Base-by-base conservation (phyloP, 2,329 filamentous ascomycete genomes). In the Colletotrichum australisinense region DNA sequence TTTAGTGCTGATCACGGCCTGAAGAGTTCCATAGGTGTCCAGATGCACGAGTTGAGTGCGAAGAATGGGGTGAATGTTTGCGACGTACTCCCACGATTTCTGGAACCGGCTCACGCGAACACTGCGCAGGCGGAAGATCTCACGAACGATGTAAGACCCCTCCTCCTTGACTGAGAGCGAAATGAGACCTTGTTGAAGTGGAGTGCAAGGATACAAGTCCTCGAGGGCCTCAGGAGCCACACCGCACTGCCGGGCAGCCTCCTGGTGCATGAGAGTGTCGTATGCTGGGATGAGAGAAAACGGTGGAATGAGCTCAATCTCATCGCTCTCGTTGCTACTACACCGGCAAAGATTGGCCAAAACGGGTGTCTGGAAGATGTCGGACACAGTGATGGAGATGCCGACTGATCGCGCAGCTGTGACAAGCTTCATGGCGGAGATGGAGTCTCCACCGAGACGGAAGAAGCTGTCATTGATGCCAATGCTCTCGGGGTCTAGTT, bases 131-230 rank as follows among this genome's bases (percentile, higher is more conserved):
- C 57, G 26, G 57, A 32, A 60, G n/a, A 19, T 28, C 28, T 32
- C 28, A 7, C 35, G 28, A 42, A 42, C 14, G 24, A 64, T 49
- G 35, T 60, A 60, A 1, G 81, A 80, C 3, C 83, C 83, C 0
- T 77, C 64, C n/a, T 81, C 76, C 52, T 80, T 80, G n/a, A 75
- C 76, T 0, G 84, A 79, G 0, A 85, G 72, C 0, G 83, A 80
- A 30, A 87, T 76, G 1, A 86, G 77, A 4, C 83, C 83, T 67
- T 83, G 82, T 63, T 86, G 84, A 0, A 86, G 76, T 1, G 82
- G 79, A 6, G 82, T 83, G 76, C 83, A 84, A 8, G 84, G 84
- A 60, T 83, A 86, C 0, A 81, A 74, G 68, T 86, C 83, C 32
- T 80, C 26, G 35, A 60, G 52, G n/a, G 22, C 52, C 22, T 26